Conservation (phyloP, 148 eudicot species). For the Silene latifolia region DNA sequence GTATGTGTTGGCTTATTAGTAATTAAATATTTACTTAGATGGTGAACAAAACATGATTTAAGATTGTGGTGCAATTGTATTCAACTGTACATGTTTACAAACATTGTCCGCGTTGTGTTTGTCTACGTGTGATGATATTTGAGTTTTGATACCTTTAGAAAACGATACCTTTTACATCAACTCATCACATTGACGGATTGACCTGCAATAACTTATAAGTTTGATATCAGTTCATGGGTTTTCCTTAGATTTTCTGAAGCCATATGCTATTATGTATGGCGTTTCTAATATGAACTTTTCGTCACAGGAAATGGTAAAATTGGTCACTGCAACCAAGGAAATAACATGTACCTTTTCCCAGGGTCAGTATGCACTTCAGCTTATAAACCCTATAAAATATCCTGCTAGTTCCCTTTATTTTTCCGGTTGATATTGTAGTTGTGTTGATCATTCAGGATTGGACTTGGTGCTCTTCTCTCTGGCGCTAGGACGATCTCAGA, state of each 20-base stretch:
- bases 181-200: not conserved
- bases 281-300: conserved; percentile 7
- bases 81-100: not conserved
- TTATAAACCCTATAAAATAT: not conserved
- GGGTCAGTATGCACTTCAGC: conserved; percentile 54
- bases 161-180: not conserved
- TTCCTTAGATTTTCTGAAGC: not conserved
- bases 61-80: not conserved
- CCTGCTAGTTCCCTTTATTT: not conserved
- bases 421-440: conserved; percentile 1
- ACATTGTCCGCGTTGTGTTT: not conserved
- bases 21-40: not conserved
- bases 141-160: not conserved
- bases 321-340: conserved; percentile 94
- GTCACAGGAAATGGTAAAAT: conserved; percentile 67
- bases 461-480: conserved; percentile 91
- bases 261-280: not conserved
- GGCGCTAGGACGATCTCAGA: conserved; percentile 79
- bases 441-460: conserved; percentile 57
- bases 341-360: conserved; percentile 98
- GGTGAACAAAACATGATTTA: not conserved
- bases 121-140: not conserved
- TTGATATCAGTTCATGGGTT: not conserved
- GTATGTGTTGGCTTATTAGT: conserved; percentile 37
- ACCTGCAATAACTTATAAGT: not conserved